These are phyloP conservation scores for Zostera marina DNA, from an alignment of 116 monocot species.

Conservation along the genomic window DNA sequence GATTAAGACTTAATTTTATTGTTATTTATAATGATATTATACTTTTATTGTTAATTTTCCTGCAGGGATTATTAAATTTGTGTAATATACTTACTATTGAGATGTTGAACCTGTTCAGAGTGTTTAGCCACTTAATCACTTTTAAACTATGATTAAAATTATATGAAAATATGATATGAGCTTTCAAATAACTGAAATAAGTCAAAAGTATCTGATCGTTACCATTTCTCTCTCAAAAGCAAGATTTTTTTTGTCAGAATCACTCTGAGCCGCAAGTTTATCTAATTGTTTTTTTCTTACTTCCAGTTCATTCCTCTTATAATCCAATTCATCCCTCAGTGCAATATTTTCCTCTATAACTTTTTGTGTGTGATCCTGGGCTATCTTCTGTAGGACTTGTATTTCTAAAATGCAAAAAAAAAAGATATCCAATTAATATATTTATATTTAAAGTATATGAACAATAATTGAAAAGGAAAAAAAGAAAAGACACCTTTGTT, in stretches of 20 bases:
- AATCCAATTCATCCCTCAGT: constrained; percentile 43
- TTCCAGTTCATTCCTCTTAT: constrained; percentile 53
- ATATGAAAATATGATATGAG: too few species aligned
- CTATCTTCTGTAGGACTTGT: constrained; percentile 40
- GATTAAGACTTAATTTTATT: too few species aligned
- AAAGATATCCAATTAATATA: background rate
- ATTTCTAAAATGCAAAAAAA: constrained; percentile 35
- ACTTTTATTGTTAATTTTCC: too few species aligned
- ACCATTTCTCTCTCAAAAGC: constrained; percentile 72
- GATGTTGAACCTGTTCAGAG: too few species aligned
- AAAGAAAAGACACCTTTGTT: constrained; percentile 21
- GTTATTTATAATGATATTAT: too few species aligned
- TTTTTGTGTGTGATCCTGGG: constrained; percentile 46
- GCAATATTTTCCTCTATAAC: constrained; percentile 68
- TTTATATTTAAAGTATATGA: background rate
- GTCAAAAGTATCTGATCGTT: background rate
- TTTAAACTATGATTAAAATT: too few species aligned
- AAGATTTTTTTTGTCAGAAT: constrained; percentile 40
- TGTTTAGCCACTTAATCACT: too few species aligned
- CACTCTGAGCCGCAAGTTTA: constrained; percentile 41
- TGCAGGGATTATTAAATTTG: too few species aligned
- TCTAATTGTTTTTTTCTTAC: constrained; percentile 37
- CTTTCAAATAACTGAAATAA: too few species aligned
- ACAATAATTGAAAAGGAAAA: background rate
- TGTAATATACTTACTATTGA: too few species aligned